Conservation (phyloP, 257 asterid genomes). For the Knoxia roxburghii region DNA sequence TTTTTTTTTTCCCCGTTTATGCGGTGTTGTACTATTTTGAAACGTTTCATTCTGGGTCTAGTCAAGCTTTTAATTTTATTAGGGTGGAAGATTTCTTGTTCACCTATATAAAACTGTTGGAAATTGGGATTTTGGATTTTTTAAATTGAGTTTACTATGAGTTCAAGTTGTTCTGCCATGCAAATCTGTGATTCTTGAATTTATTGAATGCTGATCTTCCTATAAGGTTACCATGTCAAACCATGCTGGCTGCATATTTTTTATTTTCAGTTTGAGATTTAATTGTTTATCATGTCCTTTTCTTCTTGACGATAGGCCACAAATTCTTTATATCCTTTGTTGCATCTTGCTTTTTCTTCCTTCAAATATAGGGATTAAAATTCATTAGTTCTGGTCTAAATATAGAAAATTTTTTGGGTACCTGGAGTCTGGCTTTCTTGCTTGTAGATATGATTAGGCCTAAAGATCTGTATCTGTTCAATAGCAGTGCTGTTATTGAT, state of each 20-base stretch:
- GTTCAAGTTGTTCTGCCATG: not conserved
- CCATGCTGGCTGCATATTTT: not conserved
- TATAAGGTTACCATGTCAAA: not conserved
- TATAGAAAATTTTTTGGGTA: not conserved
- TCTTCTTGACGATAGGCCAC: not conserved
- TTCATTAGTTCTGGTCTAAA: not conserved
- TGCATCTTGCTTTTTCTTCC: not conserved
- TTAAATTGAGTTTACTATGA: not conserved
- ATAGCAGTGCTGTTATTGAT: not conserved
- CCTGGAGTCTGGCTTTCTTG: not conserved
- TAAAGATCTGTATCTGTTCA: not conserved
- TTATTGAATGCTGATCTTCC: not conserved
- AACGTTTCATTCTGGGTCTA: not conserved
- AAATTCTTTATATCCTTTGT: not conserved
- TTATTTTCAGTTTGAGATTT: not conserved
- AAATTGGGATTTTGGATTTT: not conserved
- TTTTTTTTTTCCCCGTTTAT: too few relatives aligned
- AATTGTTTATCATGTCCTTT: not conserved
- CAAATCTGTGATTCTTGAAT: not conserved
- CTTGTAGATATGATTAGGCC: not conserved
- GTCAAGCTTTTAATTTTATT: constrained; percentile 2
- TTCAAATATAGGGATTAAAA: not conserved
- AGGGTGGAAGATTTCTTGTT: not conserved
- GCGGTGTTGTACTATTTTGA: not conserved
- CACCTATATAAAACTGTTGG: not conserved